phyloP scores from a whole-genome alignment of 2,329 filamentous ascomycete genomes.

The Aulographum hederae region DNA sequence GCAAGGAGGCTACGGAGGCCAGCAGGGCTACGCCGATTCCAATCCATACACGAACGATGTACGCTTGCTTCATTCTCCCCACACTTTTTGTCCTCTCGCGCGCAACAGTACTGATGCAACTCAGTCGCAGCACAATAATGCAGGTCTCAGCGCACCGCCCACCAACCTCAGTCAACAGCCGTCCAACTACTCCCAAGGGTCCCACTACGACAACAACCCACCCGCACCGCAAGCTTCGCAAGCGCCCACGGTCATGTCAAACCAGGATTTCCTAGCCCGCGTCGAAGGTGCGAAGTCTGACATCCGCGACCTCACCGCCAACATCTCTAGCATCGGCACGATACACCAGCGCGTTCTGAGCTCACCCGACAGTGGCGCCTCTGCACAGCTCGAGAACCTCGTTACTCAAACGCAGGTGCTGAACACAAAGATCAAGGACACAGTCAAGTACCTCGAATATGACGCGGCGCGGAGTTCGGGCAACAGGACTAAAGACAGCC shows the following conservation, averaged over 20 bases:
- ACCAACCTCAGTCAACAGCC: conserved; percentile 15
- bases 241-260: conserved; percentile 25
- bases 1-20: conserved; percentile 14
- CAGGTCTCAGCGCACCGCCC: conserved; percentile 9
- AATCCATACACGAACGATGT: background rate
- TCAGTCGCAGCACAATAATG: conserved; percentile 3
- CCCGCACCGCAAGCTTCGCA: background rate
- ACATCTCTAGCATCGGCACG: conserved; percentile 48
- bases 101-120: too few relatives aligned
- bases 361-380: conserved; percentile 37
- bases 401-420: conserved; percentile 52
- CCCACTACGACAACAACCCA: conserved; percentile 14
- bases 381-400: conserved; percentile 43
- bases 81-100: conserved; percentile 9
- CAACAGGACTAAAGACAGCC: conserved; percentile 49
- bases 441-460: conserved; percentile 57
- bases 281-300: conserved; percentile 48
- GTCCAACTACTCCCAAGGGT: conserved; percentile 20
- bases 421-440: conserved; percentile 60
- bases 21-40: conserved; percentile 12
- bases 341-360: conserved; percentile 56
- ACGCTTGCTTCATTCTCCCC: conserved; percentile 12
- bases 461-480: conserved; percentile 48
- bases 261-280: conserved; percentile 50
- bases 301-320: conserved; percentile 46